Evolutionary conservation across 1,284 basidiomycete species (phyloP).

Genomic region (Microbotryum saponariae): DNA sequence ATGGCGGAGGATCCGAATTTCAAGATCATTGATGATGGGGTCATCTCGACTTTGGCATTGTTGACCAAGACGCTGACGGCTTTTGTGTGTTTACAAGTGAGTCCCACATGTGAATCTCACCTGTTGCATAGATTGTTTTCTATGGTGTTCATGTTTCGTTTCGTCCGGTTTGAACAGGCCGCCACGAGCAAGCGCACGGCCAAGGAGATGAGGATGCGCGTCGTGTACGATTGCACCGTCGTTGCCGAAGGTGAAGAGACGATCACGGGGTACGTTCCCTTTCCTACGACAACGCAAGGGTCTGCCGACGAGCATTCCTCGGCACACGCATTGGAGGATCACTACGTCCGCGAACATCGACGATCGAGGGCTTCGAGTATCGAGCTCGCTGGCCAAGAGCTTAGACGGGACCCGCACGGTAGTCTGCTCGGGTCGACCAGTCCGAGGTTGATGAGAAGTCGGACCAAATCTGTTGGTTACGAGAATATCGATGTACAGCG

Average conservation of each 20-base stretch:
- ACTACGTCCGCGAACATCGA: not conserved
- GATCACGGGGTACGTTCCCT: not conserved
- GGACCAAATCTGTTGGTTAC: too few relatives aligned
- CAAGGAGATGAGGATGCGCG: slow-evolving; percentile 41
- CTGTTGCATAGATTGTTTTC: too few relatives aligned
- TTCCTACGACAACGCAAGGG: not conserved
- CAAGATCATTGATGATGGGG: slow-evolving; percentile 38
- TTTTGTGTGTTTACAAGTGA: slow-evolving; percentile 46
- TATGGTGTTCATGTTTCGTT: too few relatives aligned
- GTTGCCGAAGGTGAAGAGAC: slow-evolving; percentile 36
- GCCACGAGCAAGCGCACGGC: slow-evolving; percentile 45
- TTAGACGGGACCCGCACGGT: too few relatives aligned
- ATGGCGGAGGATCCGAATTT: slow-evolving; percentile 40
- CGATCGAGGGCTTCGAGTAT: not conserved
- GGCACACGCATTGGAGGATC: too few relatives aligned
- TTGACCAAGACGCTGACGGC: slow-evolving; percentile 49
- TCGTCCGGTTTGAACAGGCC: slow-evolving; percentile 24
- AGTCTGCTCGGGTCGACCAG: too few relatives aligned
- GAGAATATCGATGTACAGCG: slow-evolving; percentile 23
- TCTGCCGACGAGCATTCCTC: too few relatives aligned
- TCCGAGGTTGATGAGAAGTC: too few relatives aligned
- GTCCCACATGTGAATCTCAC: too few relatives aligned
- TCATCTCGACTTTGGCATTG: slow-evolving; percentile 39
- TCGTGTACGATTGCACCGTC: slow-evolving; percentile 47
- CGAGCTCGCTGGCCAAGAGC: not conserved